Conservation (phyloP, 2,329 filamentous ascomycete genomes). For the Rhynchosporium secalis region DNA sequence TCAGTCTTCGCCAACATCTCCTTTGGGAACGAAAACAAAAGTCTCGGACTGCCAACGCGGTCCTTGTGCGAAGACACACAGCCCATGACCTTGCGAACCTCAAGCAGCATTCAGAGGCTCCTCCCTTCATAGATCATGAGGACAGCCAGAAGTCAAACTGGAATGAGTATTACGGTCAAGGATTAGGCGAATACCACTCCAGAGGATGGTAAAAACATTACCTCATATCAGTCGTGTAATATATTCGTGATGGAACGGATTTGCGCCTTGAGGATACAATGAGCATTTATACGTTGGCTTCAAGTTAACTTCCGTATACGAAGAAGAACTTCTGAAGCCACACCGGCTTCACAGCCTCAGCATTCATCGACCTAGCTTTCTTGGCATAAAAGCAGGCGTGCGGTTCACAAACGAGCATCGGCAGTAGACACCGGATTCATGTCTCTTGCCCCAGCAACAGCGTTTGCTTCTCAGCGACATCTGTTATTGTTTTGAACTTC, state of each 20-base stretch:
- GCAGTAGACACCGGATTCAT: conserved; percentile 31
- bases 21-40: conserved; percentile 96
- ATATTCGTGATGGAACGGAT: conserved; percentile 23
- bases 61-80: conserved; percentile 86
- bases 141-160: conserved; percentile 70
- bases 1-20: conserved; percentile 86
- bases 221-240: conserved; percentile 33
- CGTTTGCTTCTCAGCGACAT: conserved; percentile 31
- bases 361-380: conserved; percentile 36
- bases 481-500: conserved; percentile 25
- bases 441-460: conserved; percentile 29
- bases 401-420: conserved; percentile 23
- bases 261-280: conserved; percentile 29
- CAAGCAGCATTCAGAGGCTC: conserved; percentile 73
- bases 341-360: conserved; percentile 38
- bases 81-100: conserved; percentile 89
- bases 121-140: conserved; percentile 56
- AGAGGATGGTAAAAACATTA: conserved; percentile 70
- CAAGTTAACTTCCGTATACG: conserved; percentile 26
- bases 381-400: conserved; percentile 35
- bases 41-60: conserved; percentile 82
- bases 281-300: conserved; percentile 35
- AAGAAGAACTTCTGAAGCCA: conserved; percentile 30
- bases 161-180: conserved; percentile 84
- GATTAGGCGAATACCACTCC: conserved; percentile 77